phyloP scores from a whole-genome alignment of 2,329 filamentous ascomycete genomes.

The Leptographium radiaticola region DNA sequence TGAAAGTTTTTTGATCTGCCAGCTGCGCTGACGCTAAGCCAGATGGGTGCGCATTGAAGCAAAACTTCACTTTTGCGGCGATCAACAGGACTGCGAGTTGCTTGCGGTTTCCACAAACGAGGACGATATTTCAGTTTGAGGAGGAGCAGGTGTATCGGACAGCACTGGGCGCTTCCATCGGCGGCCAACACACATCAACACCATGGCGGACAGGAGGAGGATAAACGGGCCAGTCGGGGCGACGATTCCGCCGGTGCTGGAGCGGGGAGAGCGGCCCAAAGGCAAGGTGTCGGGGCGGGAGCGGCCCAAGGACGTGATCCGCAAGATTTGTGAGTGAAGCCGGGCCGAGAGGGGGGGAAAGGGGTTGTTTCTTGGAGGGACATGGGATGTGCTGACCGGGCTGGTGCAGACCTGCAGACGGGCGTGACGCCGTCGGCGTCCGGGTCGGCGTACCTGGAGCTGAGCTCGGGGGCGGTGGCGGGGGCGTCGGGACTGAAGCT shows the following conservation, averaged over 20 bases:
- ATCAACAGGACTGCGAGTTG: neutral
- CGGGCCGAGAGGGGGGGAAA: neutral
- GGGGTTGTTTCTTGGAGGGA: neutral
- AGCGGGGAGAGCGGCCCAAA: slow-evolving; percentile 21
- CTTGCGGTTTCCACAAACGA: too few relatives aligned
- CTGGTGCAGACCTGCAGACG: slow-evolving; percentile 29
- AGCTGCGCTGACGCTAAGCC: neutral
- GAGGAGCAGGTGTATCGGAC: too few relatives aligned
- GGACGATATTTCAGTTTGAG: too few relatives aligned
- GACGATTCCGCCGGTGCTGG: slow-evolving; percentile 59
- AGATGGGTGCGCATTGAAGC: neutral
- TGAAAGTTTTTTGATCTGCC: neutral
- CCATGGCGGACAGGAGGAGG: slow-evolving; percentile 73
- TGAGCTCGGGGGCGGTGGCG: slow-evolving; percentile 33
- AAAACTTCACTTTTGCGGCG: too few relatives aligned
- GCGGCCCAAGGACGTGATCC: slow-evolving; percentile 55
- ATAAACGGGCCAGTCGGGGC: slow-evolving; percentile 76
- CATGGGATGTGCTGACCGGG: neutral
- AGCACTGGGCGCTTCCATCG: neutral
- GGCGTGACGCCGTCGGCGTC: slow-evolving; percentile 87
- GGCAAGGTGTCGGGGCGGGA: slow-evolving; percentile 31
- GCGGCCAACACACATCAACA: neutral
- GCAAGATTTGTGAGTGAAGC: slow-evolving; percentile 66
- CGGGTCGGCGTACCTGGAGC: slow-evolving; percentile 77
- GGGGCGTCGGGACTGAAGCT: slow-evolving; percentile 60